Conservation (phyloP, 768 basidiomycete genomes). For the Tricholoma sp. region DNA sequence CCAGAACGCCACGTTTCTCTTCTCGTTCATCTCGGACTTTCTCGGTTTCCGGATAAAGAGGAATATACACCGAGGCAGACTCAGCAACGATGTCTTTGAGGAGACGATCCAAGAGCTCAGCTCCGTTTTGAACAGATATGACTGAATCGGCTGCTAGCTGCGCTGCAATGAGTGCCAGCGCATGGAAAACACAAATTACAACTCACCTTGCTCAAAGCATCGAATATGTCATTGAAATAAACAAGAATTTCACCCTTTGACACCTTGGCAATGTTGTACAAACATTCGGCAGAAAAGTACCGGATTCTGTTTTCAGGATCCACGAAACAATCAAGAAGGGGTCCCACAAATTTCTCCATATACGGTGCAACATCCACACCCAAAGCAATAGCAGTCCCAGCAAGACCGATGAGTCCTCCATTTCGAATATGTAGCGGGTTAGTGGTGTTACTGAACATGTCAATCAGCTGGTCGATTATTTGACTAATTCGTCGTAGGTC, state of each 20-base stretch:
- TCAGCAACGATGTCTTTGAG: constrained; percentile 98
- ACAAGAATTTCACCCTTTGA: constrained; percentile 95
- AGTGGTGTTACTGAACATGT: constrained; percentile 81
- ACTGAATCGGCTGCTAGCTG: constrained; percentile 97
- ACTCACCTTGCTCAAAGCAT: constrained; percentile 88
- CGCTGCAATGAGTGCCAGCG: constrained; percentile 2
- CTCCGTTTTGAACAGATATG: constrained; percentile 95
- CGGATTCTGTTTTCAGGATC: constrained; percentile 93
- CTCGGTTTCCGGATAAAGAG: constrained; percentile 79
- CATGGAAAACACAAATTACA: neutral
- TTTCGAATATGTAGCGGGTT: constrained; percentile 89
- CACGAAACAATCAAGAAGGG: constrained; percentile 85
- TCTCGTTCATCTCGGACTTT: constrained; percentile 57
- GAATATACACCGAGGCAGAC: constrained; percentile 91
- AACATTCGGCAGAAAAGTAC: constrained; percentile 96
- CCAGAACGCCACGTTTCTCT: constrained; percentile 54
- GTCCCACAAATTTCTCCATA: constrained; percentile 89
- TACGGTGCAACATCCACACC: constrained; percentile 91
- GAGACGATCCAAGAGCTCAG: constrained; percentile 93
- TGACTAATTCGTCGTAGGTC: constrained; percentile 77
- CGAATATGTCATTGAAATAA: constrained; percentile 98
- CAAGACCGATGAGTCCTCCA: constrained; percentile 93
- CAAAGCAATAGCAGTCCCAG: constrained; percentile 94
- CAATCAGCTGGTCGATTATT: constrained; percentile 92
- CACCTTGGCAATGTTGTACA: constrained; percentile 98